Evolutionary conservation across 75 land plant genomes (phyloP).

Genomic region (Gnetum montanum): DNA sequence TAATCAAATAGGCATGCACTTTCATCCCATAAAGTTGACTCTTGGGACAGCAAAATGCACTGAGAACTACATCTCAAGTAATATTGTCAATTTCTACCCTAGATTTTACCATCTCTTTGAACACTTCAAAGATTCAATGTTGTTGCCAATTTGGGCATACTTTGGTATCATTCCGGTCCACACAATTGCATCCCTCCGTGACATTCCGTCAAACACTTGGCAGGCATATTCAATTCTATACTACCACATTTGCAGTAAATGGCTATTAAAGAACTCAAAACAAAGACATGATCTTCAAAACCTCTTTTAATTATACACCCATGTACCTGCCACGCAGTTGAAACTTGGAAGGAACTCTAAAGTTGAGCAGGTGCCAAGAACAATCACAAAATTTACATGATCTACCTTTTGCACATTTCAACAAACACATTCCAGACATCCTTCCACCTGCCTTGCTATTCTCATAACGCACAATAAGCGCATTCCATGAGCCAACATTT

Average conservation of each 20-base stretch:
- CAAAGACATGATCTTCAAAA: conserved; percentile 19
- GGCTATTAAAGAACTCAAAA: conserved; percentile 43
- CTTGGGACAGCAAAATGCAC: background rate
- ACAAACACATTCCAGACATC: conserved; percentile 26
- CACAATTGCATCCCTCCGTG: conserved; percentile 9
- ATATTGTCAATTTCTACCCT: conserved; percentile 6
- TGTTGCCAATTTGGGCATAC: conserved; percentile 16
- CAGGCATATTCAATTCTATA: conserved; percentile 22
- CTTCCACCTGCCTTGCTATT: conserved; percentile 12
- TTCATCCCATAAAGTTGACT: background rate
- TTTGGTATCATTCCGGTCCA: conserved; percentile 23
- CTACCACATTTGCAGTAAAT: conserved; percentile 56
- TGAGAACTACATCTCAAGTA: conserved; percentile 9
- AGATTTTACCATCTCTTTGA: conserved; percentile 10
- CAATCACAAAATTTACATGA: conserved; percentile 38
- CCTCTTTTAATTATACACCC: conserved; percentile 25
- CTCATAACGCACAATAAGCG: conserved; percentile 30
- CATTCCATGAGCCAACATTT: conserved; percentile 49
- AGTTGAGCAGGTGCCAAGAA: conserved; percentile 42
- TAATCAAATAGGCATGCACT: conserved; percentile 9
- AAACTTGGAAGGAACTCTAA: conserved; percentile 24
- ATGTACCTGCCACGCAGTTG: conserved; percentile 45
- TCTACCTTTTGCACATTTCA: conserved; percentile 29
- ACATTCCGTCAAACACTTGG: conserved; percentile 18
- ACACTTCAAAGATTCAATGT: conserved; percentile 12